Evolutionary conservation across 208 protist genomes (phyloP).

Genomic region (Leishmania lainsoni): DNA sequence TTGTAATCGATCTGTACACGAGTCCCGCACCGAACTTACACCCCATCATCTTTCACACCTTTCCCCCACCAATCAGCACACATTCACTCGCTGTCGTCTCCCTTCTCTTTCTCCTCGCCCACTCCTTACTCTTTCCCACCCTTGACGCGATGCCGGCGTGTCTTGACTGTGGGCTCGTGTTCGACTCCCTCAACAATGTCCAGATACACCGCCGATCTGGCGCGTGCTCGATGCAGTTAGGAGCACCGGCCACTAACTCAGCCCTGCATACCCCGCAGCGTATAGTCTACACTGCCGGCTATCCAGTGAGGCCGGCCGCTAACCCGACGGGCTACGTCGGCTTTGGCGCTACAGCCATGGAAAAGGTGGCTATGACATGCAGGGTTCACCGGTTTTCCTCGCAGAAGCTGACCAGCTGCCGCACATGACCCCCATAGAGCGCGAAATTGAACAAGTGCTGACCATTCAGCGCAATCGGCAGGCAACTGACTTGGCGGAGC

Average conservation of each 20-base stretch:
- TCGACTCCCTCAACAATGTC: slow-evolving; percentile 37
- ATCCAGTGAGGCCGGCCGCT: not conserved
- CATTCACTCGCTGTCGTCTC: not conserved
- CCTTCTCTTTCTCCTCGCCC: not conserved
- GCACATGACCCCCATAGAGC: slow-evolving; percentile 20
- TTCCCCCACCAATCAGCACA: not conserved
- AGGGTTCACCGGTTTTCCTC: slow-evolving; percentile 1
- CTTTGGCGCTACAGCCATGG: not conserved
- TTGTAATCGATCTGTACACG: not conserved
- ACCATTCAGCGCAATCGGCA: slow-evolving; percentile 39
- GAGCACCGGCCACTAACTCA: not conserved
- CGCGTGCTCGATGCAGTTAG: slow-evolving; percentile 2
- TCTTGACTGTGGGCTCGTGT: slow-evolving; percentile 55
- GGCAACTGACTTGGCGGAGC: slow-evolving; percentile 27
- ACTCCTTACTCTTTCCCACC: not conserved
- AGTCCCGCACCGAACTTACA: not conserved
- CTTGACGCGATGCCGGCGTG: slow-evolving; percentile 40
- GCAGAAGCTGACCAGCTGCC: not conserved
- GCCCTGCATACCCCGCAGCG: not conserved
- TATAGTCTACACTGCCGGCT: not conserved
- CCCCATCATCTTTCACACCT: not conserved
- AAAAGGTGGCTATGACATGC: slow-evolving; percentile 6
- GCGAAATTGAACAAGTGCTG: slow-evolving; percentile 37
- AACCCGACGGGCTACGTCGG: not conserved
- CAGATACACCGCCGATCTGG: slow-evolving; percentile 36